Conservation (phyloP, 2,329 filamentous ascomycete genomes). For the Sarocladium strictum region DNA sequence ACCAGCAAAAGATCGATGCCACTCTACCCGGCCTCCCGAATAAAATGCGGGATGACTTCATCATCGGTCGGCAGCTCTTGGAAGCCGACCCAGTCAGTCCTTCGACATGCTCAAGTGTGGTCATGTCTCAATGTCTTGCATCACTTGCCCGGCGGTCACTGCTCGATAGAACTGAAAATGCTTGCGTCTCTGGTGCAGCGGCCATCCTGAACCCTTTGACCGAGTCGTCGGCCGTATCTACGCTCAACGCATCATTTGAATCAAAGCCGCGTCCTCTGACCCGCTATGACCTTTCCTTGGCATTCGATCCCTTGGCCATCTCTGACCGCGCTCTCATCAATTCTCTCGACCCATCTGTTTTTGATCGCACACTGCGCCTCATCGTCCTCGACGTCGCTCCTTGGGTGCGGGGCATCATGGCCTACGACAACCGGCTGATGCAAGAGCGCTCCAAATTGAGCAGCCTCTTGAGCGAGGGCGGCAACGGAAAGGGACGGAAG, state of each 20-base stretch:
- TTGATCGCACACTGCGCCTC: conserved; percentile 63
- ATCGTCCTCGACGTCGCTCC: conserved; percentile 78
- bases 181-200: background rate
- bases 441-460: conserved; percentile 58
- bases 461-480: conserved; percentile 55
- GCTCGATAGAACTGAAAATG: conserved; percentile 2
- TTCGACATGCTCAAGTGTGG: conserved; percentile 21
- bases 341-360: conserved; percentile 62
- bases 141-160: conserved; percentile 22
- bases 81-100: conserved; percentile 33
- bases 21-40: conserved; percentile 51
- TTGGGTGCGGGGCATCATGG: conserved; percentile 79
- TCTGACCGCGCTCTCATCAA: conserved; percentile 35
- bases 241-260: conserved; percentile 33
- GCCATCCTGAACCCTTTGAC: conserved; percentile 18
- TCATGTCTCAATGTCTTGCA: conserved; percentile 23
- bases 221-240: conserved; percentile 26
- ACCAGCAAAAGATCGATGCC: conserved; percentile 52
- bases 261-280: conserved; percentile 25
- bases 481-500: conserved; percentile 39
- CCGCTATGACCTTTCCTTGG: conserved; percentile 48
- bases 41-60: conserved; percentile 44
- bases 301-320: conserved; percentile 55
- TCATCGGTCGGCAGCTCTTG: conserved; percentile 40
- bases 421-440: conserved; percentile 67